Conservation (phyloP, 2,329 filamentous ascomycete species). For the Cercospora nicotianae region DNA sequence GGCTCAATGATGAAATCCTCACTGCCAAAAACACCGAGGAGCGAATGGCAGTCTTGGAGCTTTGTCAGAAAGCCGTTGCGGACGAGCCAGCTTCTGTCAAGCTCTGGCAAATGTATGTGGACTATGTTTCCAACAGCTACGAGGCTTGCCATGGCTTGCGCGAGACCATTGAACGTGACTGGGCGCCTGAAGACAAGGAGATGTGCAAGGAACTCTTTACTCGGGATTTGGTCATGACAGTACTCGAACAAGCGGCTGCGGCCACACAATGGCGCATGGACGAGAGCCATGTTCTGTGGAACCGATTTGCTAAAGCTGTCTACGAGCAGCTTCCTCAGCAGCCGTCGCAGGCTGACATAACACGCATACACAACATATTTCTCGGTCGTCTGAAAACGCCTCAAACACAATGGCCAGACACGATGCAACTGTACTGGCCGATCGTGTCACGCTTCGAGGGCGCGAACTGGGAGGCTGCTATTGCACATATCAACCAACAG, state of each 20-base stretch:
- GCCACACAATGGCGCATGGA: slow-evolving; percentile 71
- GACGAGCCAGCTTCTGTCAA: slow-evolving; percentile 73
- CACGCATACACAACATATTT: slow-evolving; percentile 68
- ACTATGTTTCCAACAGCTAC: slow-evolving; percentile 74
- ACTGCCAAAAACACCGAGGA: slow-evolving; percentile 63
- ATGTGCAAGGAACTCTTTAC: slow-evolving; percentile 72
- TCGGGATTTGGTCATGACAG: slow-evolving; percentile 63
- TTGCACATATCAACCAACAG: slow-evolving; percentile 65
- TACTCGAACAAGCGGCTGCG: slow-evolving; percentile 71
- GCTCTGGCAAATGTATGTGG: slow-evolving; percentile 75
- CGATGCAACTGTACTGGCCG: slow-evolving; percentile 70
- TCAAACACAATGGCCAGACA: slow-evolving; percentile 72
- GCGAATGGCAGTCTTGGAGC: slow-evolving; percentile 68
- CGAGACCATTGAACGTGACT: slow-evolving; percentile 46
- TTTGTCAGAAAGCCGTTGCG: slow-evolving; percentile 67
- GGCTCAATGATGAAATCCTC: slow-evolving; percentile 70
- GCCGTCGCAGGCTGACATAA: slow-evolving; percentile 58
- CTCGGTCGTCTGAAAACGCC: slow-evolving; percentile 69
- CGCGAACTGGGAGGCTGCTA: slow-evolving; percentile 71
- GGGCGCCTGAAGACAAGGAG: slow-evolving; percentile 66
- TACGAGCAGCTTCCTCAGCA: slow-evolving; percentile 63
- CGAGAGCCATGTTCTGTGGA: slow-evolving; percentile 77
- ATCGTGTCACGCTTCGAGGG: slow-evolving; percentile 66
- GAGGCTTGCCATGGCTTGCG: slow-evolving; percentile 60
- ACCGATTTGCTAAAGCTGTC: slow-evolving; percentile 69